These are phyloP conservation scores for Metschnikowia continentalis DNA, from an alignment of 805 yeast genomes.

Conservation along the genomic window DNA sequence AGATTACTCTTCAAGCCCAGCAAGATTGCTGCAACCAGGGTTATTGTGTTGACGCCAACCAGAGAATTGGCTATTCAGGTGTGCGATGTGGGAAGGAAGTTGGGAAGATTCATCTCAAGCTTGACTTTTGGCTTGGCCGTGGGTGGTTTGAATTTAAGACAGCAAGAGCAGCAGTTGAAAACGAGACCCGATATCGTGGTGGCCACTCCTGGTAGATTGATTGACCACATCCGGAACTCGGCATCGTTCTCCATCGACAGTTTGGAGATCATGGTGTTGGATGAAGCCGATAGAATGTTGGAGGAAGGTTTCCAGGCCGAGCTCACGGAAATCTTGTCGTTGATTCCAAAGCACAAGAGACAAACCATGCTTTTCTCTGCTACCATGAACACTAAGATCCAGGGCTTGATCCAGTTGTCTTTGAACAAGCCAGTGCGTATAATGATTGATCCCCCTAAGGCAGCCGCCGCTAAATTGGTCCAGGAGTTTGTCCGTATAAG, in stretches of 20 bases:
- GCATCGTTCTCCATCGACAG: slow-evolving; percentile 87
- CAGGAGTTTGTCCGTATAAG: slow-evolving; percentile 96
- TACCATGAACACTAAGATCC: slow-evolving; percentile 93
- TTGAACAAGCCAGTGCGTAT: slow-evolving; percentile 87
- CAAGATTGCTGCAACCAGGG: slow-evolving; percentile 83
- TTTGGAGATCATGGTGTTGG: slow-evolving; percentile 88
- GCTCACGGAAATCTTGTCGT: slow-evolving; percentile 79
- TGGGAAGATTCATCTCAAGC: slow-evolving; percentile 71
- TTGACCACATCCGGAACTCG: slow-evolving; percentile 94
- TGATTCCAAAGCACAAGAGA: slow-evolving; percentile 79
- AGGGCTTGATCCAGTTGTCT: slow-evolving; percentile 81
- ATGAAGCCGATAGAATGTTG: slow-evolving; percentile 98
- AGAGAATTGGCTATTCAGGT: slow-evolving; percentile 98
- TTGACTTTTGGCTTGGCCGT: slow-evolving; percentile 92
- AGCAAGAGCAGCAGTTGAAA: slow-evolving; percentile 91
- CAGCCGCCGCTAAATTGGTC: slow-evolving; percentile 82
- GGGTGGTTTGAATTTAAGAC: slow-evolving; percentile 94
- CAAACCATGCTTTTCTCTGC: slow-evolving; percentile 96
- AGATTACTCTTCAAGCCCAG: slow-evolving; percentile 86
- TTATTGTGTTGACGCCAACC: slow-evolving; percentile 88
- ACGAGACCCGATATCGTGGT: slow-evolving; percentile 92
- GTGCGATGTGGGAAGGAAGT: slow-evolving; percentile 83
- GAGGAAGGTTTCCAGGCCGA: slow-evolving; percentile 99
- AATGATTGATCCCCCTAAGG: slow-evolving; percentile 95
- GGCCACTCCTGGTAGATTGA: slow-evolving; percentile 98